These are phyloP conservation scores for Candida namnaoensis DNA, from an alignment of 805 yeast genomes.

Conservation along the genomic window DNA sequence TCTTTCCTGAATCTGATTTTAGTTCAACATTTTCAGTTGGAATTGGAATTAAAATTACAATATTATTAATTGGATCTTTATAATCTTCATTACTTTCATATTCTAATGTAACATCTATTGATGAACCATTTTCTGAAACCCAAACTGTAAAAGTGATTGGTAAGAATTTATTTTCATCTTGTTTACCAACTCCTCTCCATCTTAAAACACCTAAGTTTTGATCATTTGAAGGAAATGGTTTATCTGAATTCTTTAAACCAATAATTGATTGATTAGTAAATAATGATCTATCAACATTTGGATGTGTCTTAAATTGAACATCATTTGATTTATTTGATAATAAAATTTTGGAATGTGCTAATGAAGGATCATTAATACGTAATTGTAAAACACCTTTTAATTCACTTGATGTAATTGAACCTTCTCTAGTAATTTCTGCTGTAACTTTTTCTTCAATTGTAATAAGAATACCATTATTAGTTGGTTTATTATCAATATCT, in stretches of 20 bases:
- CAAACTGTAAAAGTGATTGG: conserved; percentile 81
- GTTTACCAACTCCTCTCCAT: conserved; percentile 73
- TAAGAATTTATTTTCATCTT: conserved; percentile 40
- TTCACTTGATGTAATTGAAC: conserved; percentile 60
- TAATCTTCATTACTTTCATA: conserved; percentile 58
- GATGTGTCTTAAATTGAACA: conserved; percentile 86
- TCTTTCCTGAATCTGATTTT: conserved; percentile 45
- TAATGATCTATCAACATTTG: conserved; percentile 78
- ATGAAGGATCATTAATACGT: conserved; percentile 70
- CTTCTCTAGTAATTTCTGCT: conserved; percentile 80
- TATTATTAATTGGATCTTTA: conserved; percentile 41
- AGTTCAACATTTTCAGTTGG: conserved; percentile 45
- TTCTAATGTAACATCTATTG: conserved; percentile 76
- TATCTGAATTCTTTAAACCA: conserved; percentile 66
- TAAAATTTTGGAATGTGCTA: conserved; percentile 58
- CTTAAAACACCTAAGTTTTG: conserved; percentile 86
- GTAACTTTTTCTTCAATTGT: conserved; percentile 68
- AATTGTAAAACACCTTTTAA: conserved; percentile 87
- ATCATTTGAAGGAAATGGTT: conserved; percentile 87
- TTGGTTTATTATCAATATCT: conserved; percentile 20
- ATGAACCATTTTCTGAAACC: conserved; percentile 60
- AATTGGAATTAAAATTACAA: conserved; percentile 56
- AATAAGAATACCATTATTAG: conserved; percentile 73
- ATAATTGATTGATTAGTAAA: conserved; percentile 53
- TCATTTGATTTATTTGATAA: conserved; percentile 42